phyloP scores from a whole-genome alignment of 805 yeast species.

The Groenewaldozyma salmanticensis region DNA sequence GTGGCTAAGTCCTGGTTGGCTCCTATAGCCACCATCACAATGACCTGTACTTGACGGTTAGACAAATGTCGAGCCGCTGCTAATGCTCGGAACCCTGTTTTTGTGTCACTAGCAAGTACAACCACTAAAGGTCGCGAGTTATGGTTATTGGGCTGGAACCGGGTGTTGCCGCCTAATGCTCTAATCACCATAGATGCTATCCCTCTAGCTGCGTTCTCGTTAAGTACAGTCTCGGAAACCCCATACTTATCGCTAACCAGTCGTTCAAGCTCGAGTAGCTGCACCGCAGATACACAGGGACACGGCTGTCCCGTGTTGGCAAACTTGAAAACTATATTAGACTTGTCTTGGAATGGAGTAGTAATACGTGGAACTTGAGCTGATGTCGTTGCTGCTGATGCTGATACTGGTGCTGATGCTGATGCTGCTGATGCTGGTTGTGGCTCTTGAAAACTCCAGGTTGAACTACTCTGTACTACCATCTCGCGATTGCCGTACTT shows the following conservation, averaged over 20 bases:
- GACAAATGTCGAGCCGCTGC: conserved; percentile 72
- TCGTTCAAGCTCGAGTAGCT: conserved; percentile 66
- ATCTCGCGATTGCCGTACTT: conserved; percentile 66
- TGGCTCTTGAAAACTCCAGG: not conserved
- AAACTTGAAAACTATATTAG: not conserved
- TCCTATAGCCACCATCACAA: not conserved
- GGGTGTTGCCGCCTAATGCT: conserved; percentile 58
- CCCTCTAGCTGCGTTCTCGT: conserved; percentile 64
- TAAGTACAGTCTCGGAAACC: conserved; percentile 34
- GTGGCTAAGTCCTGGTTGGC: not conserved
- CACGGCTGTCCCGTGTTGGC: conserved; percentile 9
- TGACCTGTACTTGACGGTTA: conserved; percentile 47
- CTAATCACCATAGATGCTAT: conserved; percentile 49
- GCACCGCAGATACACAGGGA: conserved; percentile 58
- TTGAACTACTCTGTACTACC: conserved; percentile 38
- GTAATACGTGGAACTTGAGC: conserved; percentile 24
- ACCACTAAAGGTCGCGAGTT: conserved; percentile 73
- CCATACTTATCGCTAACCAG: conserved; percentile 45
- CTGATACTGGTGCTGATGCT: not conserved
- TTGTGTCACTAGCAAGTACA: conserved; percentile 42
- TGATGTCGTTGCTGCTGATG: not conserved
- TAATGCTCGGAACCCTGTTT: conserved; percentile 65
- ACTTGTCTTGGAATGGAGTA: conserved; percentile 11
- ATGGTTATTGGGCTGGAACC: conserved; percentile 58
- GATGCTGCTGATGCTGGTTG: conserved; percentile 5